Conservation (phyloP, 257 asterid genomes). For the Solanum etuberosum region DNA sequence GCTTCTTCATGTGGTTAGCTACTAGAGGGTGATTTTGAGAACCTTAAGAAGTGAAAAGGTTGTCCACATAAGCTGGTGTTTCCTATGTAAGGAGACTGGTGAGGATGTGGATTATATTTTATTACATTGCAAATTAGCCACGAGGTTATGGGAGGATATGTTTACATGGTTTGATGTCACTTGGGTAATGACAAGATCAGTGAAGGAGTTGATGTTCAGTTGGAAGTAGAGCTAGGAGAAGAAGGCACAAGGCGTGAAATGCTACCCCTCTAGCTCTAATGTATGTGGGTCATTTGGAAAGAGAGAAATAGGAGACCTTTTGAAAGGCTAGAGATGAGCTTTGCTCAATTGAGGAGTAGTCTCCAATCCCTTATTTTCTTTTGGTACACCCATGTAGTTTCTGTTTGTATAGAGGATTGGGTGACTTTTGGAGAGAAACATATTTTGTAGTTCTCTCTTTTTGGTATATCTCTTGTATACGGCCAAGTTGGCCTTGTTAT, state of each 20-base stretch:
- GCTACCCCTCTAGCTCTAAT: not conserved
- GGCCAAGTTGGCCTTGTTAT: not conserved
- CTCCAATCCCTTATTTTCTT: not conserved
- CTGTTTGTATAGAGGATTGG: not conserved
- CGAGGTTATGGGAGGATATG: not conserved
- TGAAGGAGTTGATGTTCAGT: not conserved
- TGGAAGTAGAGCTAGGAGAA: not conserved
- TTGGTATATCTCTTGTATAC: not conserved
- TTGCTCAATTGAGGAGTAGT: not conserved
- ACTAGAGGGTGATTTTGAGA: not conserved
- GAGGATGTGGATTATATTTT: not conserved
- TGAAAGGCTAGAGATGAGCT: not conserved
- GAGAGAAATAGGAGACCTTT: not conserved
- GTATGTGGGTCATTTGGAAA: not conserved
- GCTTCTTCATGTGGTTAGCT: not conserved
- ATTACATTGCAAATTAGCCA: not conserved
- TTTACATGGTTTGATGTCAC: not conserved
- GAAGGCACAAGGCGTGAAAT: not conserved
- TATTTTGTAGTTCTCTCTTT: not conserved
- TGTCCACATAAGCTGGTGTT: not conserved
- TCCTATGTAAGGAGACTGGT: not conserved
- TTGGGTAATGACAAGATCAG: not conserved
- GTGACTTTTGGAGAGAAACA: not conserved
- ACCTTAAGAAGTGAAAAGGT: not conserved
- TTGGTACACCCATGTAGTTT: not conserved